Evolutionary conservation across 495 filamentous ascomycete species (phyloP).

Genomic region (Chaetomium tenue): DNA sequence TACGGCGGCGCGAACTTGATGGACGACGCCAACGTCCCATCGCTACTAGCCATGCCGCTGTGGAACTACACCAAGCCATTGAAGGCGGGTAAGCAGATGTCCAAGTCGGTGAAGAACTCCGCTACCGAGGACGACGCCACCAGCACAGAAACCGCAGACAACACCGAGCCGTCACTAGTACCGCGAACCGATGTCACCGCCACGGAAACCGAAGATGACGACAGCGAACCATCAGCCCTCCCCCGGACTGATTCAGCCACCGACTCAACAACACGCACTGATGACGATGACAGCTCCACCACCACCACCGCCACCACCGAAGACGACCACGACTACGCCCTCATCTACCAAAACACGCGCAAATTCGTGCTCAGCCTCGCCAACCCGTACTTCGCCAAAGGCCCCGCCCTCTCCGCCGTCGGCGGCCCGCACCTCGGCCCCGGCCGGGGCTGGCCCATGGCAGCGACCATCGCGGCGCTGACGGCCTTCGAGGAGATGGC

Average conservation of each 20-base stretch:
- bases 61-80: constrained; percentile 33
- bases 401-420: constrained; percentile 54
- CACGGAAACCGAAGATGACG: not conserved
- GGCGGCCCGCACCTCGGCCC: constrained; percentile 10
- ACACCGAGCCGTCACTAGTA: not conserved
- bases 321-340: constrained; percentile 29
- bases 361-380: constrained; percentile 51
- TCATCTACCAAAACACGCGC: constrained; percentile 58
- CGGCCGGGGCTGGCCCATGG: too few relatives aligned
- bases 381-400: constrained; percentile 60
- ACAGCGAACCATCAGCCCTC: not conserved
- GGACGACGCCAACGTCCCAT: constrained; percentile 65
- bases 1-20: constrained; percentile 58
- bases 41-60: constrained; percentile 49
- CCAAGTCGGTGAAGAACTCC: constrained; percentile 20
- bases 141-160: not conserved
- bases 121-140: not conserved
- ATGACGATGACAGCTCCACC: too few relatives aligned
- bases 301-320: not conserved
- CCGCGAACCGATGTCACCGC: too few relatives aligned
- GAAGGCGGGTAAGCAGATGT: not conserved
- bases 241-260: too few relatives aligned
- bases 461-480: constrained; percentile 29
- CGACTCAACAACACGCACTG: too few relatives aligned
- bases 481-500: constrained; percentile 47